These are phyloP conservation scores for Chlorella sp. DNA, from an alignment of 139 green algal genomes.

Conservation along the genomic window DNA sequence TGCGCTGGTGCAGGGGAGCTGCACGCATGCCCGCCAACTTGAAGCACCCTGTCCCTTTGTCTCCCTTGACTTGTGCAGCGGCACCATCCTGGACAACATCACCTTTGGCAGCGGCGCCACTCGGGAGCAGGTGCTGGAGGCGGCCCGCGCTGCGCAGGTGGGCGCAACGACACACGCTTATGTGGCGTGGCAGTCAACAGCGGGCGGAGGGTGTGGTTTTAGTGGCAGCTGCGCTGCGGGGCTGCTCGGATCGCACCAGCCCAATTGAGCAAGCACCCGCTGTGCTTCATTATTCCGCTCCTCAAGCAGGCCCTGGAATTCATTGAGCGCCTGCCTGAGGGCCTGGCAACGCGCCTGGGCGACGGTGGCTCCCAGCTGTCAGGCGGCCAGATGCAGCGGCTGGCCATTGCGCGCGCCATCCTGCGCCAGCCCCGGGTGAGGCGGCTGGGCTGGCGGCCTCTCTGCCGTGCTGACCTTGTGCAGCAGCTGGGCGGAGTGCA, in stretches of 20 bases:
- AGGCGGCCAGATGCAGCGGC: conserved; percentile 85
- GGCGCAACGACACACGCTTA: too few species aligned
- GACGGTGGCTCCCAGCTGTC: conserved; percentile 57
- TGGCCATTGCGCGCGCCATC: conserved; percentile 83
- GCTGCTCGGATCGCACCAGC: too few species aligned
- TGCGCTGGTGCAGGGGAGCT: too few species aligned
- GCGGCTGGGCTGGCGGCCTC: background rate
- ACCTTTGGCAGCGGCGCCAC: conserved; percentile 30
- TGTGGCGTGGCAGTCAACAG: too few species aligned
- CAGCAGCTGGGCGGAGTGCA: background rate
- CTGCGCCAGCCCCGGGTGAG: conserved; percentile 57
- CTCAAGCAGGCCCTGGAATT: conserved; percentile 62
- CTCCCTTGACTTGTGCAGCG: background rate
- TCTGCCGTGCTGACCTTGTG: too few species aligned
- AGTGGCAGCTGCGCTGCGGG: too few species aligned
- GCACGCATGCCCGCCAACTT: background rate
- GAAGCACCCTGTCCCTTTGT: background rate
- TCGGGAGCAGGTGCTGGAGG: conserved; percentile 57
- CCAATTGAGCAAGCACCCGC: too few species aligned
- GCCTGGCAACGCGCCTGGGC: conserved; percentile 60
- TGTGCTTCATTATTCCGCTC: too few species aligned
- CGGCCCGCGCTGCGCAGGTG: conserved; percentile 58
- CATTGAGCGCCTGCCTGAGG: conserved; percentile 67
- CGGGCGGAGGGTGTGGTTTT: too few species aligned
- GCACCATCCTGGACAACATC: conserved; percentile 29